These are phyloP conservation scores for Chalciporus piperatus DNA, from an alignment of 768 basidiomycete species.

Conservation along the genomic window DNA sequence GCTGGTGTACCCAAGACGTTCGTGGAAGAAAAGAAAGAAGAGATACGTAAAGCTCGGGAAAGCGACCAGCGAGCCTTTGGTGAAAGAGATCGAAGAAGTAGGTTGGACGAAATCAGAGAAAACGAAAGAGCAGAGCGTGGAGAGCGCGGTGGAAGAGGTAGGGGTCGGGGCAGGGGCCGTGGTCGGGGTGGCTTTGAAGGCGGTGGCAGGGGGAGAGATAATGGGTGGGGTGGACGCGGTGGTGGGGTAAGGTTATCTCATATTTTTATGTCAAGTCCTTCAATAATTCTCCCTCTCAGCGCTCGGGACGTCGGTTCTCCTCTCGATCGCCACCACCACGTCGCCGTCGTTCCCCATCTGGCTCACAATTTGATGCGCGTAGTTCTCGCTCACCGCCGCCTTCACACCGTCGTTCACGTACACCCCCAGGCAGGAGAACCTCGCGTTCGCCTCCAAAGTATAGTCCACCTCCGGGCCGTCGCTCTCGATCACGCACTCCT, in stretches of 20 bases:
- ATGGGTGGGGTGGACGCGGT: slow-evolving; percentile 67
- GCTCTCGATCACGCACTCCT: slow-evolving; percentile 37
- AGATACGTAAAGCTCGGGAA: slow-evolving; percentile 71
- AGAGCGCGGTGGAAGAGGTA: slow-evolving; percentile 46
- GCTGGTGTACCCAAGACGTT: slow-evolving; percentile 90
- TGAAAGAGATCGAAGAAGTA: slow-evolving; percentile 65
- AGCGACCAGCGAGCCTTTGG: slow-evolving; percentile 63
- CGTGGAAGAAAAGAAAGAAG: slow-evolving; percentile 89
- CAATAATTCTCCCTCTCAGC: slow-evolving; percentile 26
- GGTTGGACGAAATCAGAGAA: slow-evolving; percentile 67
- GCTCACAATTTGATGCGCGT: slow-evolving; percentile 34
- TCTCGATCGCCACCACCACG: slow-evolving; percentile 48
- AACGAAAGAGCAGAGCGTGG: slow-evolving; percentile 49
- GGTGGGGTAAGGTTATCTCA: slow-evolving; percentile 39
- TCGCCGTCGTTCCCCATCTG: slow-evolving; percentile 43
- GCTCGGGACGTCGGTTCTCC: slow-evolving; percentile 44
- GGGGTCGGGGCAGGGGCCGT: slow-evolving; percentile 59
- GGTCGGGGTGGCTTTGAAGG: slow-evolving; percentile 49
- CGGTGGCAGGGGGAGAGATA: slow-evolving; percentile 50
- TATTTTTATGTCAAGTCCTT: neutral
- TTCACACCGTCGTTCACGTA: slow-evolving; percentile 36
- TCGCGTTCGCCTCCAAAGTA: slow-evolving; percentile 29
- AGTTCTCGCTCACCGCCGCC: slow-evolving; percentile 41
- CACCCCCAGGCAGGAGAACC: slow-evolving; percentile 36
- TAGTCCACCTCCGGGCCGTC: slow-evolving; percentile 36